Evolutionary conservation across 2,329 filamentous ascomycete species (phyloP), one percentile per base, ranked within the genome.

Genomic region (Cladosporium halotolerans): DNA sequence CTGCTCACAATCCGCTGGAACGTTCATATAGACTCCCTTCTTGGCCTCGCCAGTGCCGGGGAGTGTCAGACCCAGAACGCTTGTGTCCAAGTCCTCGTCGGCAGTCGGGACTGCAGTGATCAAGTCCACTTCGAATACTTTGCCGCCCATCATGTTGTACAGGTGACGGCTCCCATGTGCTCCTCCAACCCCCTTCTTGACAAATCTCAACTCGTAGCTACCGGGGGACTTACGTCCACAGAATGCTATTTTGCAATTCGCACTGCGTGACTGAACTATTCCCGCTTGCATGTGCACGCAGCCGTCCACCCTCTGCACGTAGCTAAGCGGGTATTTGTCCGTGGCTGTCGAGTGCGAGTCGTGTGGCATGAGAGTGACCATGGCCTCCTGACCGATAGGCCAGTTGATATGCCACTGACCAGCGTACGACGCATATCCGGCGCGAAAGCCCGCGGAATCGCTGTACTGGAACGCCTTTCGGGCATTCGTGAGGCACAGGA

Each of bases 111-210:
- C 5, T 11, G 45, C 45, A 18, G 34, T 14, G 10, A 48, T 36
- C 14, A 48, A 48, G 45, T 48, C 45, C 11, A 48, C 33, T 32
- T 48, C 45, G 45, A 16, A 34, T 4, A 48, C 45, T 14, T 34
- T n/a, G n/a, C 45, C 45, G 18, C 45, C 45, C 28, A 48, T 32
- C 23, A 48, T 48, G 45, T 36, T 48, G 32, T 48, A 48, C 7
- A 48, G 34, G 33, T 48, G 32, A 9, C 45, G 45, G 14, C 28
- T 34, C 11, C 45, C 45, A 48, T 48, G 45, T 11, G 45, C 32
- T 13, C 45, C 45, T 48, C 19, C 19, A 16, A 48, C 38, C 9
- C 45, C 45, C 16, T 36, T 48, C 31, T 18, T 18, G 28, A 34
- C 36, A 19, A 32, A 34, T 9, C 23, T 34, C 19, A 47, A 32